phyloP scores from a whole-genome alignment of 1,139 yeast species.

The Ogataea hybrid region DNA sequence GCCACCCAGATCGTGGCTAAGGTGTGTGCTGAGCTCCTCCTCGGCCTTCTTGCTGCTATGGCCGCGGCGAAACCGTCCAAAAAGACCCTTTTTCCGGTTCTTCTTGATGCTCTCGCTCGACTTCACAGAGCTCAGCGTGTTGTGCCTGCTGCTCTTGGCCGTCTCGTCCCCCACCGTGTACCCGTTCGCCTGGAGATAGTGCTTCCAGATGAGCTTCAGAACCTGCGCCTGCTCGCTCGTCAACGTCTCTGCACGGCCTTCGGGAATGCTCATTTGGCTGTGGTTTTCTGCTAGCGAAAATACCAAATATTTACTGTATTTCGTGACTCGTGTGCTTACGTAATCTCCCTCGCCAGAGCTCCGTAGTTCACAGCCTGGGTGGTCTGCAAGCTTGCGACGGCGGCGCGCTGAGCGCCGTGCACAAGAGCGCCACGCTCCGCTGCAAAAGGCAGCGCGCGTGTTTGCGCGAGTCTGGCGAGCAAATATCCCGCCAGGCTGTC shows the following conservation, averaged over 20 bases:
- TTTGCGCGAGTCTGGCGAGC: slow-evolving; percentile 29
- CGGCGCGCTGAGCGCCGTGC: slow-evolving; percentile 46
- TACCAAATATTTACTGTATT: background rate
- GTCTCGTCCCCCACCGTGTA: slow-evolving; percentile 33
- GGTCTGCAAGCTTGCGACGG: slow-evolving; percentile 39
- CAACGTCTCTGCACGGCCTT: slow-evolving; percentile 61
- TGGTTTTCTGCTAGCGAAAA: slow-evolving; percentile 1
- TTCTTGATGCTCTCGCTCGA: slow-evolving; percentile 16
- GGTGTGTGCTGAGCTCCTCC: slow-evolving; percentile 11
- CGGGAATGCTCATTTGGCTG: slow-evolving; percentile 15
- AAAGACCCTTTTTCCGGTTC: slow-evolving; percentile 31
- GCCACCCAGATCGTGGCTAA: slow-evolving; percentile 4
- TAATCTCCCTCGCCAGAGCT: background rate
- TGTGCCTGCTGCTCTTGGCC: slow-evolving; percentile 19
- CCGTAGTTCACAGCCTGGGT: slow-evolving; percentile 24
- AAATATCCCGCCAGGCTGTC: slow-evolving; percentile 65
- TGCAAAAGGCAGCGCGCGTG: slow-evolving; percentile 15
- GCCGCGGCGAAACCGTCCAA: slow-evolving; percentile 26
- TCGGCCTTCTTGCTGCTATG: slow-evolving; percentile 24
- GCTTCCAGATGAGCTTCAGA: slow-evolving; percentile 76
- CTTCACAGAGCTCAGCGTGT: slow-evolving; percentile 22
- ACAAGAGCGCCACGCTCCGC: slow-evolving; percentile 26
- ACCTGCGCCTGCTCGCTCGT: slow-evolving; percentile 61
- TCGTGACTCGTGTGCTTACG: slow-evolving; percentile 1
- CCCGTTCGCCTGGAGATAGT: slow-evolving; percentile 60